Evolutionary conservation across 371 early-diverging fungal genomes (phyloP).

Genomic region (Cokeromyces recurvatus): DNA sequence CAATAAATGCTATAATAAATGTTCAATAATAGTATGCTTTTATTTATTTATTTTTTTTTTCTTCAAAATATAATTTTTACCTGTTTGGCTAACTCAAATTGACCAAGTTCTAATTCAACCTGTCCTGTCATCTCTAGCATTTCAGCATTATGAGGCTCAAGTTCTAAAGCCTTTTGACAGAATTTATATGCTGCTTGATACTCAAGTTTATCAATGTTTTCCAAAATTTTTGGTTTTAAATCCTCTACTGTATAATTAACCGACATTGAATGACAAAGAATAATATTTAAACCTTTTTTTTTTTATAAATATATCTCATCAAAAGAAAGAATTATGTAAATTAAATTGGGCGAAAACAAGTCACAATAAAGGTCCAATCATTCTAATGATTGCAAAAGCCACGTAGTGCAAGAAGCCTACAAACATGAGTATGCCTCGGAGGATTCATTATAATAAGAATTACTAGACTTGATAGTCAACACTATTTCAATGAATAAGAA

Average conservation of each 20-base stretch:
- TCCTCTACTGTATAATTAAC: constrained; percentile 51
- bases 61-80: constrained; percentile 36
- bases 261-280: too few species aligned
- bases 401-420: too few species aligned
- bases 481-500: too few species aligned
- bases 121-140: constrained; percentile 70
- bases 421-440: too few species aligned
- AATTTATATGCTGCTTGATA: constrained; percentile 71
- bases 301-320: too few species aligned
- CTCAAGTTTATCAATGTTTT: constrained; percentile 73
- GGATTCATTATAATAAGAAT: too few species aligned
- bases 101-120: constrained; percentile 71
- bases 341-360: too few species aligned
- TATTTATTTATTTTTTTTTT: neutral
- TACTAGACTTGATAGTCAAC: too few species aligned
- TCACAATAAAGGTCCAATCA: too few species aligned
- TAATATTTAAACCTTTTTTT: too few species aligned
- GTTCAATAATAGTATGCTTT: neutral
- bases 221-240: constrained; percentile 64
- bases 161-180: constrained; percentile 63
- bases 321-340: too few species aligned
- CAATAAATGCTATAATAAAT: constrained; percentile 54
- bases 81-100: constrained; percentile 64
- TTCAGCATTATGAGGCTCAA: constrained; percentile 59
- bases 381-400: too few species aligned